Conservation (phyloP, 768 basidiomycete genomes). For the Xerocomus brunneocitrinus region DNA sequence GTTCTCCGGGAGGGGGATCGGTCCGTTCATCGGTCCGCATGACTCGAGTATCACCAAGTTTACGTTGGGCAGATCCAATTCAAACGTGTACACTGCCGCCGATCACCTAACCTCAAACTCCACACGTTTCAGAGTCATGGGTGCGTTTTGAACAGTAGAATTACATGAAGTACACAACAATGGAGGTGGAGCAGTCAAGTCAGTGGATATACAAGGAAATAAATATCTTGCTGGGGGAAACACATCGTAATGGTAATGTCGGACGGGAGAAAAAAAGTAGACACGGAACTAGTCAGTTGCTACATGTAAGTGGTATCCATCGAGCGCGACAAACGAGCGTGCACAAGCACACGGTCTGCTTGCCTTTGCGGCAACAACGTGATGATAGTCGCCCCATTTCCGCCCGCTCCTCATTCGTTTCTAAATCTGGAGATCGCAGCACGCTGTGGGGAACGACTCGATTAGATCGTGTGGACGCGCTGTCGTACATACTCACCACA, state of each 20-base stretch:
- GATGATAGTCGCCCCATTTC: background rate
- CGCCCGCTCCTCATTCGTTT: background rate
- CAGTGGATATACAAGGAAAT: background rate
- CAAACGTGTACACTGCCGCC: too few species aligned
- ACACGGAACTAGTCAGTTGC: background rate
- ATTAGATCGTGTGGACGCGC: conserved; percentile 6
- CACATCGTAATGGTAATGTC: background rate
- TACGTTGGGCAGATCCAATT: too few species aligned
- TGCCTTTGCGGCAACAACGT: background rate
- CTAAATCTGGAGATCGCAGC: conserved; percentile 8
- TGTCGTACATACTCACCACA: conserved; percentile 13
- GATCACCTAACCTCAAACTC: background rate
- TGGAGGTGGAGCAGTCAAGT: background rate
- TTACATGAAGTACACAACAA: conserved; percentile 8
- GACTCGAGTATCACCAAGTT: background rate
- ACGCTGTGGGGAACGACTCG: conserved; percentile 1
- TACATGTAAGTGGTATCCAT: conserved; percentile 12
- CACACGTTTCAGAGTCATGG: background rate
- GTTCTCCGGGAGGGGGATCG: background rate
- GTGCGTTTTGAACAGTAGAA: background rate
- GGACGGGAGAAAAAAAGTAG: background rate
- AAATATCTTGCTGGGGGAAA: background rate
- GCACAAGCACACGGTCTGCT: background rate
- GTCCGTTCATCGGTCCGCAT: background rate
- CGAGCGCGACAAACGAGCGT: background rate